These are phyloP conservation scores for Solanum arcanum DNA, from an alignment of 257 asterid species.

Conservation along the genomic window DNA sequence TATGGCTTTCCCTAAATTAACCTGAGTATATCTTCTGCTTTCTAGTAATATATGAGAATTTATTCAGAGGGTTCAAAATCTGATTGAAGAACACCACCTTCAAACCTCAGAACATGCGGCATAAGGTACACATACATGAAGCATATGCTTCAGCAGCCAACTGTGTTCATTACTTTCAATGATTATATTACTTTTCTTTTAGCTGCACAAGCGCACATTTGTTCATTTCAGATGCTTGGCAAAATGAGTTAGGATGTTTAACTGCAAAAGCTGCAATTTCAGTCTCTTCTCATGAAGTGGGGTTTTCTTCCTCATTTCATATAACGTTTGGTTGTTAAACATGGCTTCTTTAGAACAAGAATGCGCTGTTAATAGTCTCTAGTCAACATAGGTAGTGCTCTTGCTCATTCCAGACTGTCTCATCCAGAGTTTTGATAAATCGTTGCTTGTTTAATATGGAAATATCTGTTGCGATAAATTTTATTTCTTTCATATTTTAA, in stretches of 20 bases:
- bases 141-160: background rate
- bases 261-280: background rate
- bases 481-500: background rate
- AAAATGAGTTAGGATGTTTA: background rate
- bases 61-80: conserved; percentile 59
- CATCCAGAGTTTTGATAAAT: background rate
- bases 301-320: background rate
- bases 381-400: background rate
- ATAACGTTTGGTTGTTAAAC: background rate
- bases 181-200: background rate
- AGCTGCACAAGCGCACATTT: background rate
- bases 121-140: conserved; percentile 16
- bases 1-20: background rate
- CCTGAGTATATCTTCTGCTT: background rate
- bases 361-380: background rate
- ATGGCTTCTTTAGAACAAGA: background rate
- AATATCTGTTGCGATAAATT: background rate
- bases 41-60: background rate
- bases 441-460: background rate
- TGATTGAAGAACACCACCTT: conserved; percentile 43
- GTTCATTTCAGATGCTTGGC: background rate
- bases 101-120: conserved; percentile 14
- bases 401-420: background rate
- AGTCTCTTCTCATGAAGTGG: background rate
- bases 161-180: background rate